Evolutionary conservation across 2,329 filamentous ascomycete genomes (phyloP).

Genomic region (Colletotrichum gloeosporioides): DNA sequence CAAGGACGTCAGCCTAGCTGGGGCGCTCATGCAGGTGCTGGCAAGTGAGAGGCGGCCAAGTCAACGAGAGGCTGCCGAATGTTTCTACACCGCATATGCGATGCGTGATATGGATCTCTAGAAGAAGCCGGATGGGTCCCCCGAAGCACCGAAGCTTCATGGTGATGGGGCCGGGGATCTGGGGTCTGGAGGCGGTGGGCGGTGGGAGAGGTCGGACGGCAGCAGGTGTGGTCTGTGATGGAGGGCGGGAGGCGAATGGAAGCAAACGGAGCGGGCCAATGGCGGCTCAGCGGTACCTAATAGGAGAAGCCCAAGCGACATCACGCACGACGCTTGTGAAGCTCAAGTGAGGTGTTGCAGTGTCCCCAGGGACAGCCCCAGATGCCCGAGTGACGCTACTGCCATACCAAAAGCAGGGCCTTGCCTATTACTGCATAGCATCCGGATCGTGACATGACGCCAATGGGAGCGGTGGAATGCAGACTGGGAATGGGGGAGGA

Average conservation of each 20-base stretch:
- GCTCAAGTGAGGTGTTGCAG: not conserved
- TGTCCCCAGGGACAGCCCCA: not conserved
- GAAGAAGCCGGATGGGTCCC: not conserved
- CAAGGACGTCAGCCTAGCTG: not conserved
- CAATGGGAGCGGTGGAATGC: not conserved
- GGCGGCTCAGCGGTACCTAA: not conserved
- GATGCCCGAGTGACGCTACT: slow-evolving; percentile 1
- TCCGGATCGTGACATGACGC: slow-evolving; percentile 4
- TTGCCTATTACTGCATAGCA: not conserved
- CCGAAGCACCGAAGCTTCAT: not conserved
- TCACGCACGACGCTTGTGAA: not conserved
- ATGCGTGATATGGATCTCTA: not conserved
- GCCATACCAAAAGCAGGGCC: not conserved
- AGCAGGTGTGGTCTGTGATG: not conserved
- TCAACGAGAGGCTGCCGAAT: not conserved
- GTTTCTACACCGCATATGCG: slow-evolving; percentile 16
- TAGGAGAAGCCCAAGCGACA: not conserved
- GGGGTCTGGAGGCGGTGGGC: slow-evolving; percentile 9
- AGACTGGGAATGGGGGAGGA: not conserved
- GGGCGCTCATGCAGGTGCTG: slow-evolving; percentile 14
- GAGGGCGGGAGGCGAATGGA: not conserved
- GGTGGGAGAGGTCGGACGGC: not conserved
- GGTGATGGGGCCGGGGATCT: not conserved
- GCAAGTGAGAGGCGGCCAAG: slow-evolving; percentile 23
- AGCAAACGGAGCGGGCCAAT: not conserved